Conservation (phyloP, 2,329 filamentous ascomycete species). For the Colletotrichum tabaci region DNA sequence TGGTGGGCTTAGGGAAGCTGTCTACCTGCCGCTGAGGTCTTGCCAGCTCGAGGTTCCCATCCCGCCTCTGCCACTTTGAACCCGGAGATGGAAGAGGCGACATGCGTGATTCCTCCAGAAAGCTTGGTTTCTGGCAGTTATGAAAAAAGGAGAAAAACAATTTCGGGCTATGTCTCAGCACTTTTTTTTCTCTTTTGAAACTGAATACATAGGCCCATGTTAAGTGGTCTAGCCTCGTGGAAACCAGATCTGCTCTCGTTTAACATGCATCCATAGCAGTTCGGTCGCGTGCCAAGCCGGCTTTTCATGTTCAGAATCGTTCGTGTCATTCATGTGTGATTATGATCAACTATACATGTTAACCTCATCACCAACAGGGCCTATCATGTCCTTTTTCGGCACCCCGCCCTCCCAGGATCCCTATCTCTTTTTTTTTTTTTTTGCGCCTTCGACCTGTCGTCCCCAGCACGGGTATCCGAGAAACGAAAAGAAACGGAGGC, state of each 20-base stretch:
- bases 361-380: neutral
- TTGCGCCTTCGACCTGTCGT: slow-evolving; percentile 27
- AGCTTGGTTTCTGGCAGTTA: neutral
- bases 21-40: neutral
- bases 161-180: no score
- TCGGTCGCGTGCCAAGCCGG: neutral
- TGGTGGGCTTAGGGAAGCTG: neutral
- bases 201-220: neutral
- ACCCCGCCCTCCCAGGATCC: neutral
- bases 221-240: neutral
- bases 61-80: no score
- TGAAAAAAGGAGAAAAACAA: no score
- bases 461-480: slow-evolving; percentile 28
- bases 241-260: no score
- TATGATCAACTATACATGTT: slow-evolving; percentile 36
- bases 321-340: slow-evolving; percentile 34
- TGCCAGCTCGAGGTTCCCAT: neutral
- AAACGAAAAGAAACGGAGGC: slow-evolving; percentile 24
- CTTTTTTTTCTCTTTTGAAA: no score
- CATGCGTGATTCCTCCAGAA: neutral
- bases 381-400: neutral
- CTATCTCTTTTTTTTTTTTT: slow-evolving; percentile 26
- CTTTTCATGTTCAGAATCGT: slow-evolving; percentile 12
- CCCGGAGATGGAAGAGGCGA: neutral
- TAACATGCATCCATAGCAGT: no score